Conservation (phyloP, 441 rosid genomes). For the Adansonia madagascariensis region DNA sequence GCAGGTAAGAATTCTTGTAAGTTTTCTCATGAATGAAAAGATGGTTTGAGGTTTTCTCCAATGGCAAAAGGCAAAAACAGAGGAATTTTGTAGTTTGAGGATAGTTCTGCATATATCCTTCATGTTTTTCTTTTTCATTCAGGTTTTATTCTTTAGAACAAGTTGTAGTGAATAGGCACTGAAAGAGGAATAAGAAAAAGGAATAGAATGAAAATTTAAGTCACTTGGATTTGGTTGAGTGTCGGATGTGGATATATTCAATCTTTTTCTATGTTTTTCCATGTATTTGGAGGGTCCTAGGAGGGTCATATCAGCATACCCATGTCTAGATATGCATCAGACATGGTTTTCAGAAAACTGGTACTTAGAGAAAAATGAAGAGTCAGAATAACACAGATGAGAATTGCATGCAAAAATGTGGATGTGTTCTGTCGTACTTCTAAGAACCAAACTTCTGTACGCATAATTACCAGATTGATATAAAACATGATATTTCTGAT, state of each 20-base stretch:
- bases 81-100: background rate
- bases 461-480: background rate
- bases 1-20: constrained; percentile 53
- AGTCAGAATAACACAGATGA: background rate
- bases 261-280: too few species aligned
- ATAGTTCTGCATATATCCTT: background rate
- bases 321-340: too few species aligned
- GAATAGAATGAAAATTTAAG: too few species aligned
- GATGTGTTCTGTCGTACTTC: background rate
- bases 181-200: background rate
- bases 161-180: background rate
- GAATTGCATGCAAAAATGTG: background rate
- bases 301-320: too few species aligned
- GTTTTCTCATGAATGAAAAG: background rate
- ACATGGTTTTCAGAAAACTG: too few species aligned
- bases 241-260: background rate
- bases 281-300: too few species aligned
- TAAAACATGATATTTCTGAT: background rate
- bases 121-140: background rate
- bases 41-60: background rate
- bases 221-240: background rate
- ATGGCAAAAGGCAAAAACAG: background rate
- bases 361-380: too few species aligned
- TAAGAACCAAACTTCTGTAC: background rate
- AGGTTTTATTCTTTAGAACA: background rate